phyloP scores from a whole-genome alignment of 2,329 filamentous ascomycete genomes.

The Botrytis pseudocinerea region DNA sequence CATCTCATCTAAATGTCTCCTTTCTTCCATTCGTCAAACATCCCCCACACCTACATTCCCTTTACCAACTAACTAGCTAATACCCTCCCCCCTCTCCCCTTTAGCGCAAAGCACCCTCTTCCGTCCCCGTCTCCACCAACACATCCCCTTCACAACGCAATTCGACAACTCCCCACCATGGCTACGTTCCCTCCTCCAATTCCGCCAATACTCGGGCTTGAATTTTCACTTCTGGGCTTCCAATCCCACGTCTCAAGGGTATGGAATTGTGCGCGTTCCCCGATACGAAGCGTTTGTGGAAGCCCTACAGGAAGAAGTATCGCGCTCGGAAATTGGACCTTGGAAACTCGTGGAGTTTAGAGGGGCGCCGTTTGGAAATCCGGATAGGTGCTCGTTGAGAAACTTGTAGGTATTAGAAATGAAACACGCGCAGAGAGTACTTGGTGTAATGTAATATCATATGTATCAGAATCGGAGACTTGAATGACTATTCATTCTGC shows the following conservation, averaged over 20 bases:
- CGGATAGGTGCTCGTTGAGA: background rate
- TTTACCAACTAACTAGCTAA: background rate
- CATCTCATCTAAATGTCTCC: background rate
- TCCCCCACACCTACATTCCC: background rate
- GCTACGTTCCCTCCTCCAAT: constrained; percentile 12
- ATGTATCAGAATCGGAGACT: background rate
- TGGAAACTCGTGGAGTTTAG: constrained; percentile 16
- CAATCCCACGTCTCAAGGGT: background rate
- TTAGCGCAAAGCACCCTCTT: background rate
- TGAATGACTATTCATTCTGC: background rate
- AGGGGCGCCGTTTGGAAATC: background rate
- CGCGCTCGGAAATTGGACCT: constrained; percentile 6
- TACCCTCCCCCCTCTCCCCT: background rate
- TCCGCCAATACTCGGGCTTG: constrained; percentile 16
- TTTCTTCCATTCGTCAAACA: background rate
- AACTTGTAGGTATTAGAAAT: background rate
- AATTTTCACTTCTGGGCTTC: constrained; percentile 16
- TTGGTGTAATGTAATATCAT: background rate
- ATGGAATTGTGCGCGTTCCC: background rate
- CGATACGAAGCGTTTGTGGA: constrained; percentile 9
- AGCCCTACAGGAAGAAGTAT: background rate
- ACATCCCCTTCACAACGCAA: background rate
- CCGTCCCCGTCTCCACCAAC: background rate
- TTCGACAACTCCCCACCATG: background rate
- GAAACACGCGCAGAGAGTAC: background rate